Evolutionary conservation across 495 filamentous ascomycete species (phyloP), one percentile per base, ranked within the genome.

Genomic region (Aspergillus panamensis): DNA sequence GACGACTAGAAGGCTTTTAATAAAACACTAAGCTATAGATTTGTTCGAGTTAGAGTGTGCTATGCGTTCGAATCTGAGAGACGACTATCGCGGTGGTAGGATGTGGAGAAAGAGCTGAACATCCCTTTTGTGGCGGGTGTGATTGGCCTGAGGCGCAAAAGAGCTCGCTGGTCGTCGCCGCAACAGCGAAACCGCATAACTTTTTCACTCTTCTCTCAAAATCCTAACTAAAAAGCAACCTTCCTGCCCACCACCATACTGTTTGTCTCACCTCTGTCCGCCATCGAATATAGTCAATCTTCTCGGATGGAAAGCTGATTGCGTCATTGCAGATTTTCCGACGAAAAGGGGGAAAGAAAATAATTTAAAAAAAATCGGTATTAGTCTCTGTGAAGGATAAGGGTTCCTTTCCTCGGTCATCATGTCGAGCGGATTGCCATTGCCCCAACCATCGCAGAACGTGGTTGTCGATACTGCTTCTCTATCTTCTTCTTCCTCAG

Each of bases 381-480:
- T 14, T 37, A 47, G 55, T 54, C 44, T 30, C 58, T 33, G 29
- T 39, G 45, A 58, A 55, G 51, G 51, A 59, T 55, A 58, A 53
- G 62, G 58, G 60, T 55, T 58, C 54, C 49, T 58, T 44, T 53
- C 44, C 52, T 51, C 60, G 51, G 58, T 69, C 73, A 77, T 67
- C 62, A 76, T 77, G 73, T 73, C 72, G 59, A 75, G 63, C 73
- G 61, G 63, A 65, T 70, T 66, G 54, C 70, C 74, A 55, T 66
- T 77, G 63, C 66, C 70, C 55, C 69, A 70, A 55, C 65, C 74
- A 57, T 56, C 69, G 43, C 64, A 71, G 62, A 73, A 74, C 66
- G 70, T 77, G 66, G 73, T 78, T 67, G 72, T 81, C 58, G 78
- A 77, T 66, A 78, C 73, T 54, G 70, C 80, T 63, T 76, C 71